Evolutionary conservation across 192 early-diverging fungal genomes (phyloP).

Genomic region (Coemansia sp.): DNA sequence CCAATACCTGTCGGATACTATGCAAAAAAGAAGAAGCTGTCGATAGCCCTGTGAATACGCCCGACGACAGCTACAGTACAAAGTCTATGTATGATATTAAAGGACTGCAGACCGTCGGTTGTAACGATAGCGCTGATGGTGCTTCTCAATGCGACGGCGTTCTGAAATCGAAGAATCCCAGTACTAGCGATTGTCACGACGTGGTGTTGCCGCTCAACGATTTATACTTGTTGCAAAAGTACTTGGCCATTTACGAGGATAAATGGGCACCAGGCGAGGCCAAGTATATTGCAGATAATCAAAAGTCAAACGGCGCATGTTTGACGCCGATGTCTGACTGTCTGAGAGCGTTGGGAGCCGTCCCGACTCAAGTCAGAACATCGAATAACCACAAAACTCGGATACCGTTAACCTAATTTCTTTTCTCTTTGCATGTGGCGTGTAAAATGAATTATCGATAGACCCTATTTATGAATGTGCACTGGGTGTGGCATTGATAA

Average conservation of each 20-base stretch:
- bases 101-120: background rate
- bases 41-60: background rate
- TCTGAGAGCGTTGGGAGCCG: slow-evolving; percentile 20
- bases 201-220: slow-evolving; percentile 41
- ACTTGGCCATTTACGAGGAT: slow-evolving; percentile 38
- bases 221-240: slow-evolving; percentile 51
- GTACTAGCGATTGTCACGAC: background rate
- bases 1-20: background rate
- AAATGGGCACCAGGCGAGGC: slow-evolving; percentile 32
- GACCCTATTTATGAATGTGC: background rate
- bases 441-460: background rate
- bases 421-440: background rate
- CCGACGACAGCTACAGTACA: slow-evolving; percentile 18
- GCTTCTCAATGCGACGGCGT: background rate
- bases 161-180: background rate
- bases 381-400: slow-evolving; percentile 36
- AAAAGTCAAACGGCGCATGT: background rate
- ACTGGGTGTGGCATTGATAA: background rate
- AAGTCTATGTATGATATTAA: slow-evolving; percentile 35
- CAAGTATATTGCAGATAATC: background rate
- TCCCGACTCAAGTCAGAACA: slow-evolving; percentile 20
- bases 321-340: slow-evolving; percentile 29
- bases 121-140: background rate
- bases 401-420: slow-evolving; percentile 11
- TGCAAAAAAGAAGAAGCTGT: background rate